These are phyloP conservation scores for Colletotrichum falcatum DNA, from an alignment of 2,329 filamentous ascomycete genomes.

Conservation along the genomic window DNA sequence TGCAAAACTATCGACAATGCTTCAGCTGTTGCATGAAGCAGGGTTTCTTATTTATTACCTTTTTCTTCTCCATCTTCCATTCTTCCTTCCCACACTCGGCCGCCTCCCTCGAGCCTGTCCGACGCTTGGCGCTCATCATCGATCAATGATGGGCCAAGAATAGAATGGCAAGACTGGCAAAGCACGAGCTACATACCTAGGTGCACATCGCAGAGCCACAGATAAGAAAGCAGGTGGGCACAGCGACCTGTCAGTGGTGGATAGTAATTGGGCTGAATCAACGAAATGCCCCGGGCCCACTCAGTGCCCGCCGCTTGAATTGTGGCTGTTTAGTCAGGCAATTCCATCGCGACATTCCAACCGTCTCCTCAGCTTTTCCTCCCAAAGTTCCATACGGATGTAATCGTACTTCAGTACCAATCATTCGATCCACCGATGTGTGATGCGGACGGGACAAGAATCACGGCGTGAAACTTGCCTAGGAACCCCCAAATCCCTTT, in stretches of 20 bases:
- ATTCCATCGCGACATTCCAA: slow-evolving; percentile 13
- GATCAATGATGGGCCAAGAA: slow-evolving; percentile 10
- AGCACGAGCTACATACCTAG: not conserved
- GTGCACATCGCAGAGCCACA: slow-evolving; percentile 15
- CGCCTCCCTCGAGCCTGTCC: slow-evolving; percentile 9
- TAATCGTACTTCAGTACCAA: too few species aligned
- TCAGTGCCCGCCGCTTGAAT: slow-evolving; percentile 23
- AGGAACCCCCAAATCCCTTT: slow-evolving; percentile 19
- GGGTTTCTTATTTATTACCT: slow-evolving; percentile 18
- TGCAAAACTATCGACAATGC: slow-evolving; percentile 30
- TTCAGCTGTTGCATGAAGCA: not conserved
- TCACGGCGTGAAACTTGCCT: slow-evolving; percentile 30
- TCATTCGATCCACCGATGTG: slow-evolving; percentile 20
- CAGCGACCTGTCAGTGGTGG: slow-evolving; percentile 31
- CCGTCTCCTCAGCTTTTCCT: not conserved
- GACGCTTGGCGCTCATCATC: slow-evolving; percentile 4
- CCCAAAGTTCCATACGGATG: too few species aligned
- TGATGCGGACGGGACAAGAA: slow-evolving; percentile 38
- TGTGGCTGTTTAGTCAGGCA: slow-evolving; percentile 36
- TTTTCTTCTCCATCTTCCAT: not conserved
- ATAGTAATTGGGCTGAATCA: slow-evolving; percentile 42
- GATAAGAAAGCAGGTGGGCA: slow-evolving; percentile 32
- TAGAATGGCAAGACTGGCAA: not conserved
- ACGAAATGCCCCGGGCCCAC: slow-evolving; percentile 41
- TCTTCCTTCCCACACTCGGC: not conserved